Evolutionary conservation across 306 rosid genomes (phyloP).

Genomic region (Gillenia trifoliata): DNA sequence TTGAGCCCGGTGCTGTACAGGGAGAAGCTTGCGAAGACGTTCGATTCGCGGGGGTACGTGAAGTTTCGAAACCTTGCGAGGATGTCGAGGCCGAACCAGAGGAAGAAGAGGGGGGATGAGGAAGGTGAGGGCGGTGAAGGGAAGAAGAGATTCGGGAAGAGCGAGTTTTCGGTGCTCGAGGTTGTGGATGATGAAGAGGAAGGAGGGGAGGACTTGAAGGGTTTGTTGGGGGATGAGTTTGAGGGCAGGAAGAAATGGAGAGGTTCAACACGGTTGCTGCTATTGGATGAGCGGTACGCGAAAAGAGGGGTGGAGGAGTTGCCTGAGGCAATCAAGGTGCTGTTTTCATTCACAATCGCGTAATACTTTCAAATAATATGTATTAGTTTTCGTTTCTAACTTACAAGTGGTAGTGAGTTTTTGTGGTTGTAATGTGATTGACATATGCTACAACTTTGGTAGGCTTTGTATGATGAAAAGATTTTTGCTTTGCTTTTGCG

Average conservation of each 20-base stretch:
- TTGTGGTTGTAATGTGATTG: background rate
- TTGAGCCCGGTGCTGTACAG: conserved; percentile 69
- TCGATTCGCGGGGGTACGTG: conserved; percentile 64
- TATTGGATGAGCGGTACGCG: conserved; percentile 61
- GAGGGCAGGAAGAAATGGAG: conserved; percentile 61
- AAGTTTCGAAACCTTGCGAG: conserved; percentile 70
- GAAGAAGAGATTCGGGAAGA: conserved; percentile 32
- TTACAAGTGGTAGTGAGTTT: background rate
- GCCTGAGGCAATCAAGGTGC: conserved; percentile 90
- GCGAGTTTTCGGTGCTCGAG: conserved; percentile 42
- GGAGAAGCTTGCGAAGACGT: conserved; percentile 61
- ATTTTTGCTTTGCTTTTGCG: background rate
- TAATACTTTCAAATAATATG: conserved; percentile 1
- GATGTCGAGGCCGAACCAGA: conserved; percentile 74
- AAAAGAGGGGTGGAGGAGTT: conserved; percentile 42
- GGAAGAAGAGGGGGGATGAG: conserved; percentile 34
- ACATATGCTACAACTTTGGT: background rate
- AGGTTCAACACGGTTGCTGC: conserved; percentile 76
- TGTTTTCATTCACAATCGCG: conserved; percentile 19
- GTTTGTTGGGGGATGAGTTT: conserved; percentile 60
- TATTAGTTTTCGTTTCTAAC: background rate
- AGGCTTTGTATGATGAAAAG: background rate
- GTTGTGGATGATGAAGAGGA: conserved; percentile 62
- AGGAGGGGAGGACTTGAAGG: conserved; percentile 47
- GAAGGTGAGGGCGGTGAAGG: conserved; percentile 23